Conservation (phyloP, 495 filamentous ascomycete genomes). For the Aspergillus affinis region DNA sequence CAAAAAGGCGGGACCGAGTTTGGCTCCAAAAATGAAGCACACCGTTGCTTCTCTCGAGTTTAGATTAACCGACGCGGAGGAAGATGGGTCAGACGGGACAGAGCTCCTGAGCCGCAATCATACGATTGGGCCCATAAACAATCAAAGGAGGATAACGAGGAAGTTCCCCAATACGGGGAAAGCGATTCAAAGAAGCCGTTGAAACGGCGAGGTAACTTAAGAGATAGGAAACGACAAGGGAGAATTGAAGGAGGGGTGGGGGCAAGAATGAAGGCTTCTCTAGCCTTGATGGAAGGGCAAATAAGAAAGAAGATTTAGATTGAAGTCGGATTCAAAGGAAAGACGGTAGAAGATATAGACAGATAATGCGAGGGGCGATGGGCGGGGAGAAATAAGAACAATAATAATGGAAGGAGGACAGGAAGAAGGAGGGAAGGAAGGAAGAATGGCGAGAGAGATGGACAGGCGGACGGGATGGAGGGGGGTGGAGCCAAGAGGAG, state of each 20-base stretch:
- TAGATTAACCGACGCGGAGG: neutral
- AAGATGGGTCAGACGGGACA: too few species aligned
- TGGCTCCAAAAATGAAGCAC: neutral
- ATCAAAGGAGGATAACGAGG: neutral
- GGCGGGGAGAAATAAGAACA: slow-evolving; percentile 6
- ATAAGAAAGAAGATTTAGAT: neutral
- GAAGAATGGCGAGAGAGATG: slow-evolving; percentile 8
- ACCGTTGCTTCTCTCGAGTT: too few species aligned
- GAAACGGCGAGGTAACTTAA: too few species aligned
- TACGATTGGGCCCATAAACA: neutral
- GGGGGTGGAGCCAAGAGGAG: slow-evolving; percentile 17
- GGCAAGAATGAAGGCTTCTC: neutral
- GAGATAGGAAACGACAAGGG: neutral
- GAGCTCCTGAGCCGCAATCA: too few species aligned
- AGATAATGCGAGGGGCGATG: neutral
- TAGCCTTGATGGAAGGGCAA: neutral
- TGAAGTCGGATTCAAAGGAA: neutral
- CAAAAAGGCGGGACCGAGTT: slow-evolving; percentile 5
- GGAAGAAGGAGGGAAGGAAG: slow-evolving; percentile 21
- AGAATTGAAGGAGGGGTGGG: neutral
- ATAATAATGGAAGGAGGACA: slow-evolving; percentile 9
- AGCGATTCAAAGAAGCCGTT: too few species aligned
- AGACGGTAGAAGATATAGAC: neutral
- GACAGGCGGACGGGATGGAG: slow-evolving; percentile 1
- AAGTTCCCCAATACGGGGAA: neutral